These are phyloP conservation scores for Bipolaris gigantea DNA, from an alignment of 2,329 filamentous ascomycete genomes.

Conservation along the genomic window DNA sequence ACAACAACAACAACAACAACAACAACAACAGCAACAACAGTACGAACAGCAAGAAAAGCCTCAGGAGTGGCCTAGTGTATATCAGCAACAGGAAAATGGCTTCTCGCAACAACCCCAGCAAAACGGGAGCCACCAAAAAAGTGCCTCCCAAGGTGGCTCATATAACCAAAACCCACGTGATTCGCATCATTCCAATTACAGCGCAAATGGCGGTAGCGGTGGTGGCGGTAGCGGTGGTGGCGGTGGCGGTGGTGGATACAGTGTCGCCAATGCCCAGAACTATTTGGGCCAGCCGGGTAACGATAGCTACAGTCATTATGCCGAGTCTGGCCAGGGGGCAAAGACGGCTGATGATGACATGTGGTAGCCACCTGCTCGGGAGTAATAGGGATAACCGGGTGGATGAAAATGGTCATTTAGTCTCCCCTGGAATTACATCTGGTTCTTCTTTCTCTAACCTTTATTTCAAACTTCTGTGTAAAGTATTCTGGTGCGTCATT, in stretches of 20 bases:
- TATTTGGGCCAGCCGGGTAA: slow-evolving; percentile 40
- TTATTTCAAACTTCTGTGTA: neutral
- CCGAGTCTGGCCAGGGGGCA: slow-evolving; percentile 35
- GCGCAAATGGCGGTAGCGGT: slow-evolving; percentile 24
- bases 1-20: slow-evolving; percentile 3
- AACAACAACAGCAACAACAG: slow-evolving; percentile 30
- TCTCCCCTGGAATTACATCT: neutral
- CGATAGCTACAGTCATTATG: slow-evolving; percentile 30
- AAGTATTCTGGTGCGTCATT: neutral
- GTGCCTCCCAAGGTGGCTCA: slow-evolving; percentile 11
- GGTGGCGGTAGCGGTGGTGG: slow-evolving; percentile 17
- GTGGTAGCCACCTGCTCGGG: slow-evolving; percentile 35
- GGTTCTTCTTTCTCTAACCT: neutral
- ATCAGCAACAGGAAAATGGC: slow-evolving; percentile 20
- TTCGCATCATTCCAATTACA: slow-evolving; percentile 40
- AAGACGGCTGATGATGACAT: slow-evolving; percentile 41
- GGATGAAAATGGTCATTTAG: slow-evolving; percentile 1
- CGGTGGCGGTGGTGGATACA: slow-evolving; percentile 34
- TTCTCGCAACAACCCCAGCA: slow-evolving; percentile 12
- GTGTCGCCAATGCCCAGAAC: slow-evolving; percentile 41
- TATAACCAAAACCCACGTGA: slow-evolving; percentile 32
- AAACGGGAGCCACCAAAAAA: slow-evolving; percentile 18
- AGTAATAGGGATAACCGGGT: too few relatives aligned
- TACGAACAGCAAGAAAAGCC: slow-evolving; percentile 25
- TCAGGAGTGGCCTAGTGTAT: slow-evolving; percentile 28